Conservation (phyloP, 176 grass and related monocot genomes). For the Chloris gayana region DNA sequence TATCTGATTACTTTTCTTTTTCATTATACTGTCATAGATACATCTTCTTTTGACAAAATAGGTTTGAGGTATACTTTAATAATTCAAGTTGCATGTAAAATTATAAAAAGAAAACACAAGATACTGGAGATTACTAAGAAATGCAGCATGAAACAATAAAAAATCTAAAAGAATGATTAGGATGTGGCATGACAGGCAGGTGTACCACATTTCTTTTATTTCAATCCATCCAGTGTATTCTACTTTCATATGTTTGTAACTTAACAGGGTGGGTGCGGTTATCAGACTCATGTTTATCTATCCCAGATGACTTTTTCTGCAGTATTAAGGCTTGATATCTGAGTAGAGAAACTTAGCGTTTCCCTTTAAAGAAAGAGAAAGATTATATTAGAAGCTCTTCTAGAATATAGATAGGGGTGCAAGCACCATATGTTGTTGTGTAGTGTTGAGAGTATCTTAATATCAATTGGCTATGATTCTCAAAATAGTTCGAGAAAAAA, state of each 20-base stretch:
- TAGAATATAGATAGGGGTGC: conserved; percentile 2
- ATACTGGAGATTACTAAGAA: background rate
- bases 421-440: background rate
- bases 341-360: background rate
- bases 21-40: background rate
- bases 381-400: background rate
- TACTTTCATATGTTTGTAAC: background rate
- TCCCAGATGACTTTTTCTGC: background rate
- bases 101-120: background rate
- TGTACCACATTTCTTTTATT: background rate
- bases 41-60: background rate
- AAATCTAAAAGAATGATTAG: background rate
- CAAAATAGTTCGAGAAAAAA: background rate
- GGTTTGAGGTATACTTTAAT: conserved; percentile 1
- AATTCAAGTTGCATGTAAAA: background rate
- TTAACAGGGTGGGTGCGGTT: background rate
- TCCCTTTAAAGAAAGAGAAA: conserved; percentile 14
- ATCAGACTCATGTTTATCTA: background rate
- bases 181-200: background rate
- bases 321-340: background rate
- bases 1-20: background rate
- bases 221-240: background rate
- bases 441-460: background rate
- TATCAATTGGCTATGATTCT: background rate
- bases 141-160: background rate